Conservation (phyloP, 257 asterid species). For the Gentiana straminea region DNA sequence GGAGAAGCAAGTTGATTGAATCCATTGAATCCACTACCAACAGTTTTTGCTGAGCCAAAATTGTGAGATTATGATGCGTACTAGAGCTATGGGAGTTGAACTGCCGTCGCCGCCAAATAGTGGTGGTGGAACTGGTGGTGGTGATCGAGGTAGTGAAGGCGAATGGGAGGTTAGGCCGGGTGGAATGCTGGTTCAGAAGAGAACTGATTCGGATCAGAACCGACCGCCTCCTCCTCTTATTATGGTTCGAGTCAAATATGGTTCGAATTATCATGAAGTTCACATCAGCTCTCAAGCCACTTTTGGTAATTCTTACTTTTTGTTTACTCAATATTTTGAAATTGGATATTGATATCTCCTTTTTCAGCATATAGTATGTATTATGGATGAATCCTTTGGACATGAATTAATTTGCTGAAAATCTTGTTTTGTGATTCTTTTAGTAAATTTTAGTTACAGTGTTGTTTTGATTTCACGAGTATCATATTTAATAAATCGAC, state of each 20-base stretch:
- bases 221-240: conserved; percentile 27
- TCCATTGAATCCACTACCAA: too few relatives aligned
- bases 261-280: conserved; percentile 29
- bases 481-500: background rate
- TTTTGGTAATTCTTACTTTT: conserved; percentile 19
- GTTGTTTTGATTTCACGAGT: background rate
- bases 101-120: conserved; percentile 7
- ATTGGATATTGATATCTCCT: too few relatives aligned
- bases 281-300: conserved; percentile 35
- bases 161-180: conserved; percentile 48
- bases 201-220: conserved; percentile 25
- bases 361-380: too few relatives aligned
- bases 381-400: too few relatives aligned
- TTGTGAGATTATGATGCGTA: conserved; percentile 14
- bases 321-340: background rate
- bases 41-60: background rate
- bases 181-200: conserved; percentile 43
- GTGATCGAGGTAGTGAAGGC: conserved; percentile 12
- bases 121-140: conserved; percentile 4
- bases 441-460: too few relatives aligned
- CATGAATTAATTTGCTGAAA: too few relatives aligned
- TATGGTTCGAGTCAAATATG: conserved; percentile 35
- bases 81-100: conserved; percentile 10
- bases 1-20: too few relatives aligned
- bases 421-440: too few relatives aligned